phyloP scores from a whole-genome alignment of 2,329 filamentous ascomycete genomes.

The Aspergillus niger region DNA sequence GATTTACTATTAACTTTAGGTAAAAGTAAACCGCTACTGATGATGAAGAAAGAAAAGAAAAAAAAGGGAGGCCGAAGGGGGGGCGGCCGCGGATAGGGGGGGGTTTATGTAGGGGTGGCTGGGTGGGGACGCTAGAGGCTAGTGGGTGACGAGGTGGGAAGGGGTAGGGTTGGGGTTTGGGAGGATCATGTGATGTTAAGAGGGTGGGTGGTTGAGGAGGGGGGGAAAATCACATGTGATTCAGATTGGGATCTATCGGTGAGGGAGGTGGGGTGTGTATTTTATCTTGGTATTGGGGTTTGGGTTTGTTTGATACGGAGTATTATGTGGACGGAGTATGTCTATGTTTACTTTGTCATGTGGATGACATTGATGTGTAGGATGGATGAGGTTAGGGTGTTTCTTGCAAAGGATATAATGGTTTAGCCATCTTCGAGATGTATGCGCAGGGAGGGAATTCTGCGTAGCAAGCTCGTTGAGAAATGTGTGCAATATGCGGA shows the following conservation, averaged over 20 bases:
- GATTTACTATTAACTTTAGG: slow-evolving; percentile 44
- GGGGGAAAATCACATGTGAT: slow-evolving; percentile 1
- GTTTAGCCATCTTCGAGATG: too few relatives aligned
- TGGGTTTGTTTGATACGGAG: too few relatives aligned
- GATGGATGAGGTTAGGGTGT: too few relatives aligned
- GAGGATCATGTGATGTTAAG: neutral
- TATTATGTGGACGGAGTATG: too few relatives aligned
- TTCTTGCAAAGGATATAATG: too few relatives aligned
- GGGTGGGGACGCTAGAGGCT: slow-evolving; percentile 25
- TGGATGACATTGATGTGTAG: too few relatives aligned
- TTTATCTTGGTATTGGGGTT: neutral
- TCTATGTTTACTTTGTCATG: too few relatives aligned
- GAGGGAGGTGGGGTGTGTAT: neutral
- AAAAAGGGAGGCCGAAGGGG: slow-evolving; percentile 28
- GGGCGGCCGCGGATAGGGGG: neutral
- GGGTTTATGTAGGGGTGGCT: slow-evolving; percentile 33
- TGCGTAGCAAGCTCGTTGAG: too few relatives aligned
- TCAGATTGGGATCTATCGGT: slow-evolving; percentile 16
- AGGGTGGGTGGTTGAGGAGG: neutral
- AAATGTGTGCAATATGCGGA: too few relatives aligned
- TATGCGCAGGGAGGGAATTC: too few relatives aligned
- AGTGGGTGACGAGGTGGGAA: slow-evolving; percentile 13
- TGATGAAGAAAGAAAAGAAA: slow-evolving; percentile 48
- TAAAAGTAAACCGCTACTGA: slow-evolving; percentile 56
- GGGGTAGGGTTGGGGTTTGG: slow-evolving; percentile 22